phyloP scores from a whole-genome alignment of 1,284 basidiomycete genomes.

The Sporisorium iseilematis-ciliati region DNA sequence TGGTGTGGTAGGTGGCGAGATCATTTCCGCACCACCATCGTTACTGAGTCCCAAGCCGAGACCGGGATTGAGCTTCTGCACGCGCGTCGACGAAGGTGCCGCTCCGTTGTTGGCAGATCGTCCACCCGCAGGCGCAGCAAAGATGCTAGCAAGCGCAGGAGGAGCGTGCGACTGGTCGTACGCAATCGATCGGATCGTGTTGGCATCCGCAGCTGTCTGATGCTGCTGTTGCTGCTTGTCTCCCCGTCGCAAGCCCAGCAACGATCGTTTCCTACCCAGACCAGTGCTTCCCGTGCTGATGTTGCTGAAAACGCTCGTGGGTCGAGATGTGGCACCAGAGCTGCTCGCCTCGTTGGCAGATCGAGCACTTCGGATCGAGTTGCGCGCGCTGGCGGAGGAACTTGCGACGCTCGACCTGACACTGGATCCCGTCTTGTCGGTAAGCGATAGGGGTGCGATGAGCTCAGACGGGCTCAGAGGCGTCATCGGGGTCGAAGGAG shows the following conservation, averaged over 20 bases:
- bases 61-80: conserved; percentile 59
- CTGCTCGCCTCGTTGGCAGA: conserved; percentile 24
- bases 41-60: conserved; percentile 55
- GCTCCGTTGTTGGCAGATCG: conserved; percentile 12
- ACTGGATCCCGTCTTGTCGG: conserved; percentile 37
- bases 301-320: conserved; percentile 56
- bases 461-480: conserved; percentile 57
- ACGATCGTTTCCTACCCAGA: conserved; percentile 42
- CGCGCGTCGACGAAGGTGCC: conserved; percentile 27
- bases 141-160: conserved; percentile 35
- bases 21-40: conserved; percentile 7
- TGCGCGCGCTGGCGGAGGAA: conserved; percentile 31
- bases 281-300: conserved; percentile 45
- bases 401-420: conserved; percentile 29
- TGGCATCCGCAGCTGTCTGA: conserved; percentile 26
- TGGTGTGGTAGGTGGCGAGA: conserved; percentile 40
- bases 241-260: conserved; percentile 41
- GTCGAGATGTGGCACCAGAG: conserved; percentile 36
- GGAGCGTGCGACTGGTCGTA: conserved; percentile 45
- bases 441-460: conserved; percentile 42
- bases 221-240: conserved; percentile 26
- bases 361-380: conserved; percentile 40
- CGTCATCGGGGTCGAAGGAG: conserved; percentile 47
- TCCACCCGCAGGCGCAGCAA: conserved; percentile 18
- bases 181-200: conserved; percentile 44